Evolutionary conservation across 805 yeast genomes (phyloP), one percentile per base, ranked within the genome.

Genomic region (Kluyveromyces siamensis): DNA sequence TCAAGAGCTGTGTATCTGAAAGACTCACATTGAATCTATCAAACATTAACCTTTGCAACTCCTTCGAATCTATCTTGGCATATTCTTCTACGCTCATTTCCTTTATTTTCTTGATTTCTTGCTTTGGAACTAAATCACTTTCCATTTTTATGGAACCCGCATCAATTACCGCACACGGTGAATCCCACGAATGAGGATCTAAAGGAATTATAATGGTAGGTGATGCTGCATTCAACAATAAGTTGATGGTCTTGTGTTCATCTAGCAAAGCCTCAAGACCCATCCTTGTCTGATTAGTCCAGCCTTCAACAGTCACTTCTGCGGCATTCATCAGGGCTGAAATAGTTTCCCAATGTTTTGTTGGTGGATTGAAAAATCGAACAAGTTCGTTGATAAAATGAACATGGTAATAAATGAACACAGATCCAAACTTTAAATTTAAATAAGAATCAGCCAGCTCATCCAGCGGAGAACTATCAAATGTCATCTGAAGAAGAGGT

Each of bases 271-370:
- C 89, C 67, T 91, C 95, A 18, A 93, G 73, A 0, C 98, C 98
- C 52, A 93, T 75, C 58, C 96, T 73, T 0, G 98, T 93, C 62
- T 89, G 96, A 25, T 82, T 73, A 0, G 97, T 83, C 53, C 93
- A 72, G 1, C 95, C 97, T 59, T 89, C 96, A 50, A 93, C 84
- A 0, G 96, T 90, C 0, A 90, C 87, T 52, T 90, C 96, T 0
- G 99, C 99, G 1, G 96, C 98, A 64, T 80, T 83, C 79, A 93
- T 79, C 25, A 95, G 79, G 9, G 93, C 93, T 37, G 89, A 91
- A 19, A 93, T 80, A 0, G 97, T 89, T 59, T 90, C 96, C 48
- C 82, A 72, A 57, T 90, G 95, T 27, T 80, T 80, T 50, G 80
- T 81, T 18, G 96, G 96, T 1, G 97, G 96, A 44, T 77, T 81